A percentile compares a stretch with the other conserved stretches of the same genome.
These are phyloP conservation scores for Diaporthe humulicola DNA, from an alignment of 2,329 filamentous ascomycete species.

Conservation along the genomic window DNA sequence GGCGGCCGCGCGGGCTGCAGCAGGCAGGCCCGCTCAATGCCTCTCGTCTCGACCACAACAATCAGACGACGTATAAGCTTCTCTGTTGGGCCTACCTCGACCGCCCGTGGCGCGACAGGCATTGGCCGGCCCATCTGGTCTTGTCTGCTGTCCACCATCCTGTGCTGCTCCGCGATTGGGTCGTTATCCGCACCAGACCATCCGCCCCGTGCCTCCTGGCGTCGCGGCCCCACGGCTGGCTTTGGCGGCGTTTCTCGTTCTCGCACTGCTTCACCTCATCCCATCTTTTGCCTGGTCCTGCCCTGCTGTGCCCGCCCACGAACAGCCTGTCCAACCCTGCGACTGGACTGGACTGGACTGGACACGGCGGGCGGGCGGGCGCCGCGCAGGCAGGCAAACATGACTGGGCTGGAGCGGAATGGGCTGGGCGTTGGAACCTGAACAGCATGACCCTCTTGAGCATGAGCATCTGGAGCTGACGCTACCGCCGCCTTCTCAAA, in stretches of 20 bases:
- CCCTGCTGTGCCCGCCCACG: background rate
- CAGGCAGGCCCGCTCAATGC: background rate
- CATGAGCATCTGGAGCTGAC: background rate
- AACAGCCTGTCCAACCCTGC: background rate
- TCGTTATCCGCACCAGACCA: slow-evolving; percentile 25
- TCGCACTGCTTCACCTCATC: slow-evolving; percentile 19
- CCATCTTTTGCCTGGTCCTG: background rate
- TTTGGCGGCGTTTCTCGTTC: slow-evolving; percentile 18
- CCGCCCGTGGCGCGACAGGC: background rate
- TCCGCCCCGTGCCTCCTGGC: slow-evolving; percentile 23
- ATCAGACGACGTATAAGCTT: slow-evolving; percentile 28
- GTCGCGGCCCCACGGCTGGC: slow-evolving; percentile 3
- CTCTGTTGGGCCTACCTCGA: slow-evolving; percentile 4
- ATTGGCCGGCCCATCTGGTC: slow-evolving; percentile 15
- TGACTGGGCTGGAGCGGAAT: background rate
- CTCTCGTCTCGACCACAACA: slow-evolving; percentile 10
- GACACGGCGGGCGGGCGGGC: background rate
- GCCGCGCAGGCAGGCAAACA: background rate
- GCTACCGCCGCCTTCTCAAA: slow-evolving; percentile 24
- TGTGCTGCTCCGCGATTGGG: slow-evolving; percentile 27
- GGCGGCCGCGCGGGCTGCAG: background rate
- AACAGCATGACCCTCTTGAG: background rate
- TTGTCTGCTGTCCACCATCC: background rate
- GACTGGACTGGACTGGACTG: background rate
- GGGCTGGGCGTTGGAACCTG: background rate